Base-by-base conservation (phyloP, 2,329 filamentous ascomycete genomes). In the Fusarium illudens region DNA sequence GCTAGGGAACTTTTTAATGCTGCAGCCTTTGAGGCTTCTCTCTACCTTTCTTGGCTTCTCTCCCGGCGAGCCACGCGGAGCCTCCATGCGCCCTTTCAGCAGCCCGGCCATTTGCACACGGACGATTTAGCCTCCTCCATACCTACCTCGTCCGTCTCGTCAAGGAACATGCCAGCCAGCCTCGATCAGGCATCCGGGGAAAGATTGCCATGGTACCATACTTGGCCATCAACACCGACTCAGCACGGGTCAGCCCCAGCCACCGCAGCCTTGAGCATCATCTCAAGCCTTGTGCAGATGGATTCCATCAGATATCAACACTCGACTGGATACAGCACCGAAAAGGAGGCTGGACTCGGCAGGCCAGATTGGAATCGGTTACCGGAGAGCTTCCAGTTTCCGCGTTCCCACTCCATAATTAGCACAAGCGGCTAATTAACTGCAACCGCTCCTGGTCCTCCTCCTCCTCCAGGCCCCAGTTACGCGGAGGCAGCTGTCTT, bases 21-120 rank as follows among this genome's bases (percentile, higher is more conserved):
- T 71, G 71, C 22, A 72, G 71, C 71, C 71, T 73, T 51, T 58
- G 61, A 73, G 71, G 71, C 71, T 73, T 72, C 65, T 59, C 55
- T 71, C 60, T 52, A 64, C 53, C 12, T 64, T 33, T 62, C 65
- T 73, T 73, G 61, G 63, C 65, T 19, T 19, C 13, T 22, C n/a
- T 20, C 44, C 49, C 53, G 48, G 48, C 36, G 60, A 49, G 15
- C 44, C 33, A 46, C 39, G 32, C 27, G 19, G 11, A 27, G 25
- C 42, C 54, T 56, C 22, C 32, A 46, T 56, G 13, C 17, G 32
- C 12, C 53, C 25, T 63, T 44, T 55, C 46, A 46, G 30, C 50
- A 51, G 13, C 27, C n/a, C 30, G 20, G 51, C n/a, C 7, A 30
- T 44, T 53, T 30, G n/a, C 34, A 48, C 34, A 48, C 49, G 13